Base-by-base conservation (phyloP, 139 green algal species). In the Micractinium sp. region DNA sequence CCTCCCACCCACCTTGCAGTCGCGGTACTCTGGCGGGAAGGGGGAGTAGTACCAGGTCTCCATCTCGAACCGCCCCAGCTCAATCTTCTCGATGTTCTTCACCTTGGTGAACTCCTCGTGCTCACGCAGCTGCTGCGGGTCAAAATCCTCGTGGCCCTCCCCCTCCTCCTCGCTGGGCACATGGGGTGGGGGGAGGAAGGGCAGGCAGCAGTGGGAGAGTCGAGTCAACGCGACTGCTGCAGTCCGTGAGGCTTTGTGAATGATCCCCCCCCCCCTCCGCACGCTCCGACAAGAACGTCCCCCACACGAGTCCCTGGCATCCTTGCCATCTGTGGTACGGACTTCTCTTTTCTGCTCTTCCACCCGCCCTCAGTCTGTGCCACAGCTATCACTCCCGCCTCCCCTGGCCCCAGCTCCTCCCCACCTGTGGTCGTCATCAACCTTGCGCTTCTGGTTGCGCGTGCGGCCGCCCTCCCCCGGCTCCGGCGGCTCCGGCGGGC, bases 91-190 rank as follows among this genome's bases (percentile, higher is more conserved):
- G 78, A 99, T 96, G 92, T 99, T 99, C 91, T 99, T 99, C 27
- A 99, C 95, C 94, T 99, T 99, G 69, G 98, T 99, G 91, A 98
- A 99, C 95, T 99, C 98, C 93, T 99, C 98, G 92, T 99, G 98
- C 92, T 99, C 97, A 1, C 94, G 82, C 74, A 99, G 93, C 83
- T 91, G 90, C 41, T 95, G 94, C 15, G 94, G 91, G 91, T 99
- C 97, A 93, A 99, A 99, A 73, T 98, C 96, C 31, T 93, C 96
- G 89, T 99, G 97, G 18, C 88, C 87, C 82, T 93, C 90, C 16
- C 88, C 90, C 85, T 98, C 94, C 73, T 96, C 94, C 77, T 96
- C 94, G 38, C 91, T 92, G 82, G 29, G 7, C 18, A 5, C 16
- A 74, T 12, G 13, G 18, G n/a, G 31, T 3, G 31, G 41, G 56